These are phyloP conservation scores for Debaryomycetaceae sp. DNA, from an alignment of 1,139 yeast genomes.

Conservation along the genomic window DNA sequence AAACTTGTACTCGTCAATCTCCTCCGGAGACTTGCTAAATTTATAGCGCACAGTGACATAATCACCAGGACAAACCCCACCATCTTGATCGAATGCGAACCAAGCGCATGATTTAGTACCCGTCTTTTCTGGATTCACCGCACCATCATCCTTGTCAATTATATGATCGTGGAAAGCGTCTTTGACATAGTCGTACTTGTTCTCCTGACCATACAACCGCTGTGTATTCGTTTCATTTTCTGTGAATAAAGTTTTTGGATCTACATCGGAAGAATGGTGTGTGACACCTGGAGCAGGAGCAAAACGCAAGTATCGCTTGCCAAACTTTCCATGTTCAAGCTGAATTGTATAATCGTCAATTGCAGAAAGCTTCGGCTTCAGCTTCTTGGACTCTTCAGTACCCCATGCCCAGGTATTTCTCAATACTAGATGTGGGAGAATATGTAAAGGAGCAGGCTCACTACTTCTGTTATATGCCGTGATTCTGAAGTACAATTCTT, in stretches of 20 bases:
- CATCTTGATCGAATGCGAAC: conserved; percentile 71
- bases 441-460: conserved; percentile 82
- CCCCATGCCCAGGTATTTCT: conserved; percentile 97
- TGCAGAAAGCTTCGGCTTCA: conserved; percentile 51
- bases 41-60: conserved; percentile 85
- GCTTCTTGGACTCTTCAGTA: conserved; percentile 43
- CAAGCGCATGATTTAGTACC: conserved; percentile 81
- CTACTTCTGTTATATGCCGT: conserved; percentile 88
- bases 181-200: conserved; percentile 60
- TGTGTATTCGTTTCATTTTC: conserved; percentile 83
- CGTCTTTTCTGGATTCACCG: conserved; percentile 61
- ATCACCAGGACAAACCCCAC: conserved; percentile 84
- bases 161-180: conserved; percentile 90
- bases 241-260: conserved; percentile 75
- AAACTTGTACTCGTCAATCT: conserved; percentile 74
- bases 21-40: conserved; percentile 47
- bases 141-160: conserved; percentile 55
- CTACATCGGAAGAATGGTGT: conserved; percentile 61
- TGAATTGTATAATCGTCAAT: conserved; percentile 48
- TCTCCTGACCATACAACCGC: conserved; percentile 61
- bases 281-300: conserved; percentile 86
- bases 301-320: conserved; percentile 66
- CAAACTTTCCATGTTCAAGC: conserved; percentile 69
- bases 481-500: conserved; percentile 76
- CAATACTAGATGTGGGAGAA: conserved; percentile 80